Base-by-base conservation (phyloP, 805 yeast species). In the Saccharomycopsis malanga region DNA sequence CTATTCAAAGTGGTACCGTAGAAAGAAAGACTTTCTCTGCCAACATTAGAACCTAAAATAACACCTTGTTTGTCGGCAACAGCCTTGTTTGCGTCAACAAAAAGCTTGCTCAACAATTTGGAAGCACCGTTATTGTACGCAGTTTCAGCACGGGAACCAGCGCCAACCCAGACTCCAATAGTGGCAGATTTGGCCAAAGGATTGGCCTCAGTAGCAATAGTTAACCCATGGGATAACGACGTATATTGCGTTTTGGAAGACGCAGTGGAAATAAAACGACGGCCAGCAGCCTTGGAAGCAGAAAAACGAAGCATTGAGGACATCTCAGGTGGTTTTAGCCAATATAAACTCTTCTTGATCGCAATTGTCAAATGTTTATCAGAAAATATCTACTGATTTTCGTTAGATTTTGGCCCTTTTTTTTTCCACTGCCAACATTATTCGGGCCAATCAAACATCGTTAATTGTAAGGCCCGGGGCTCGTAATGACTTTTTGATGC, bases 101-200 rank as follows among this genome's bases (percentile, higher is more conserved):
- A 68, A 21, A 74, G 64, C 51, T 72, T 67, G 62, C 82, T 69
- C 55, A 79, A 70, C 57, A 85, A 67, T 53, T 82, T 76, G 46
- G 91, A 76, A 45, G 81, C 78, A 76, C 95, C 95, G 57, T 85
- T 84, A 71, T 80, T 82, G 76, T 79, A 83, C 38, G 86, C 72
- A 67, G 81, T 83, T 66, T 85, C 95, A 45, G 83, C 66, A 63
- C 88, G 72, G 42, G 91, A 79, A 64, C 95, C 95, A 44, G 88
- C 84, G 56, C 82, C 83, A 61, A 73, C 69, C 64, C 73, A 84
- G 49, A 82, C 66, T 65, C 93, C 91, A 56, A 82, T 71, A 32
- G 87, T 72, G 42, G 86, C 70, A 34, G 81, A 61, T 49, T 71
- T 62, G 50, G 78, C 76, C 24, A 65, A 57, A 36, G 82, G 74